Base-by-base conservation (phyloP, 2,329 filamentous ascomycete genomes). In the Cladorrhinum sp. region DNA sequence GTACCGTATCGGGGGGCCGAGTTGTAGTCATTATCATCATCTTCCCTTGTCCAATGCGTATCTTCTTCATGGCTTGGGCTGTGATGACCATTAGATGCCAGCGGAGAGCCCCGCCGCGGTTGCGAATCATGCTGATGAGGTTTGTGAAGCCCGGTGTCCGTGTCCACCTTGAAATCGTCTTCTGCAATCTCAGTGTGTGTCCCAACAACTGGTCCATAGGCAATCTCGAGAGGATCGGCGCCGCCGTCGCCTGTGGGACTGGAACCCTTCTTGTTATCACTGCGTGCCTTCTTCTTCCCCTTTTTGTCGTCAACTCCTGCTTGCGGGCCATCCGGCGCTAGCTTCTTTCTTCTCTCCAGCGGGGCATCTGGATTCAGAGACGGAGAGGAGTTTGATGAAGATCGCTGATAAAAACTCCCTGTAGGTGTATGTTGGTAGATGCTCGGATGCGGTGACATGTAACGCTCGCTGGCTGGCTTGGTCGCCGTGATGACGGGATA, bases 401-500 rank as follows among this genome's bases (percentile, higher is more conserved):
- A 65, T 21, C 61, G 65, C 10, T 66, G 53, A 39, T 69, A 68
- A 36, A 67, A 64, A 49, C 67, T 68, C 2, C 67, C 66, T 1
- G 64, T 67, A 12, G 68, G 69, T 12, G 67, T 66, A 52, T 74
- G 63, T 62, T 76, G 75, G 63, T 74, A 74, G 1, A 70, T 65
- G 21, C 71, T 69, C 2, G 74, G 70, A 36, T 71, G 71, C 5
- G 71, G 68, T 14, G 76, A 76, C 59, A 72, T 54, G 42, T 66
- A 65, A 3, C 66, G 65, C n/a, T 50, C 61, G 20, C 65, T 67
- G 2, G 65, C 62, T 16, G 92, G 89, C 65, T 92, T 85, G 72
- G 80, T 84, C 49, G 82, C 93, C 33, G 93, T 94, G 66, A 98
- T 93, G 26, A 98, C 94, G 23, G 93, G 94, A 74, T 98, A 98